Evolutionary conservation across 139 green algal genomes (phyloP).

Genomic region (Ettlia oleoabundans): DNA sequence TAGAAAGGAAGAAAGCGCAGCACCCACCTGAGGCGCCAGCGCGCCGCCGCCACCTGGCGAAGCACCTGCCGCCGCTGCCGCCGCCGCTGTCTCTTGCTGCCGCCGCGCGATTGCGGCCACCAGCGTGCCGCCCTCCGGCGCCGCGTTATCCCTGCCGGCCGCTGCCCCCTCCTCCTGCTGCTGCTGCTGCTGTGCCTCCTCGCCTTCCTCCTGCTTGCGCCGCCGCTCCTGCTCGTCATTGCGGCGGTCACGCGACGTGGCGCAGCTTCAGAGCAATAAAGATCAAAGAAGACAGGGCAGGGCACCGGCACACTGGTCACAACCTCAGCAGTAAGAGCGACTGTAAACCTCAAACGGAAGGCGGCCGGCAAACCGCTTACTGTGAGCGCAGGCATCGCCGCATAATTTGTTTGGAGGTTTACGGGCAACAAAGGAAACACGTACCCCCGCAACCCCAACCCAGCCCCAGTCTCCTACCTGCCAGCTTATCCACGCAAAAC

Average conservation of each 20-base stretch:
- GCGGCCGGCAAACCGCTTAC: too few relatives aligned
- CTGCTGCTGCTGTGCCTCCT: neutral
- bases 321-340: neutral
- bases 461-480: too few relatives aligned
- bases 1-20: neutral
- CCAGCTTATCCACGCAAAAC: too few relatives aligned
- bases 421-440: too few relatives aligned
- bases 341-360: neutral
- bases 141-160: neutral
- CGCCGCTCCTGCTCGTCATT: slow-evolving; percentile 21
- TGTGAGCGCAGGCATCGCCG: too few relatives aligned
- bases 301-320: neutral
- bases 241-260: slow-evolving; percentile 20
- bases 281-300: neutral
- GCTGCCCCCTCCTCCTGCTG: neutral
- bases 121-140: neutral
- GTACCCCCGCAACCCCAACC: too few relatives aligned
- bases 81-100: neutral
- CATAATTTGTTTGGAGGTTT: too few relatives aligned
- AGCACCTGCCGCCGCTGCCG: neutral
- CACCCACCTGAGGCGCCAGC: slow-evolving; percentile 26
- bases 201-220: neutral
- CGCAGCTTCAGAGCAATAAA: neutral
- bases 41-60: neutral
- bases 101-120: neutral